Evolutionary conservation across 1,284 basidiomycete genomes (phyloP), one percentile per base, ranked within the genome.

Genomic region (Sporisorium iseilematis-ciliati): DNA sequence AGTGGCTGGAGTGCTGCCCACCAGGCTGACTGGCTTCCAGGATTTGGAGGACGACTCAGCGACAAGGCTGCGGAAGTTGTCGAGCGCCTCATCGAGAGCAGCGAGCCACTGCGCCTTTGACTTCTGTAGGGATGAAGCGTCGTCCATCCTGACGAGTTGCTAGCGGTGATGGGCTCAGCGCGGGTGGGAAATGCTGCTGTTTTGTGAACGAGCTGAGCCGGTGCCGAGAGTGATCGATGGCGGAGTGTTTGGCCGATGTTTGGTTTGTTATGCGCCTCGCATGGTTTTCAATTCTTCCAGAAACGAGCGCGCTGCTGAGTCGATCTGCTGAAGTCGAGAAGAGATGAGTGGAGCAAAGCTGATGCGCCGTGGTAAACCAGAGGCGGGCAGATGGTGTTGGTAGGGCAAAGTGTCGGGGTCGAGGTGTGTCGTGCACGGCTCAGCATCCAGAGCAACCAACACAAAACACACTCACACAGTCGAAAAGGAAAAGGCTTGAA

Each of bases 91-190:
- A 33, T 78, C 60, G 14, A 82, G 68, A 46, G 78, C 67, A n/a
- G 62, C 51, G 29, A 77, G 53, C 80, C 80, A 82, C 43, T 73
- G 74, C 40, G 75, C 68, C 26, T 75, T 75, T 14, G 75, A 59
- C 40, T 72, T 75, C 52, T 69, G 72, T 4, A 75, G 41, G 0
- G 72, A 71, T 7, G 58, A 63, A 40, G 59, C 65, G 26, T 65
- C 61, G 40, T 73, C 70, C 70, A 73, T 73, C 7, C 23, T 66
- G 63, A 41, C 21, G 26, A 26, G 21, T 2, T 49, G 26, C 18
- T 18, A 20, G 31, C 21, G n/a, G 11, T 12, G 48, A 31, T n/a
- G n/a, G 20, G 29, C 48, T 7, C 7, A 49, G 48, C 29, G 18
- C 4, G 10, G 2, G 3, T 14, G 33, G 33, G 33, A 7, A 11